phyloP scores from a whole-genome alignment of 805 yeast genomes.

The Metschnikowia aberdeeniae region DNA sequence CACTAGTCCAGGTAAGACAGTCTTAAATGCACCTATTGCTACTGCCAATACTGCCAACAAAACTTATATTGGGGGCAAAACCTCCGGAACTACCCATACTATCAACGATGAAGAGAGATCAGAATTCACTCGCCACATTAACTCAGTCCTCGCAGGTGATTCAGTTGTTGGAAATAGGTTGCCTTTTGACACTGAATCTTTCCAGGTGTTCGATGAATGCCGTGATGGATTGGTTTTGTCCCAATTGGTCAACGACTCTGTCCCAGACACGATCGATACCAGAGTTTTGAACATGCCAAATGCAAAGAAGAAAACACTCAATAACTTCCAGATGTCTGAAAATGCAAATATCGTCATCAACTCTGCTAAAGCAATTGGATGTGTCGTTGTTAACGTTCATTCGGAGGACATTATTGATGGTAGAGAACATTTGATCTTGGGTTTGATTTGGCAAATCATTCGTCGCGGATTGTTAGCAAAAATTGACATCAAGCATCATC shows the following conservation, averaged over 20 bases:
- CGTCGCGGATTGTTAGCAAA: conserved; percentile 92
- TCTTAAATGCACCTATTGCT: conserved; percentile 35
- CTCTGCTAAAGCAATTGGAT: conserved; percentile 98
- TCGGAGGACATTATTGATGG: conserved; percentile 95
- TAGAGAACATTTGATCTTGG: conserved; percentile 85
- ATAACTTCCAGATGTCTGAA: conserved; percentile 93
- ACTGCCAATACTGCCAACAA: conserved; percentile 51
- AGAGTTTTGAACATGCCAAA: conserved; percentile 91
- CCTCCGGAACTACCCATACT: conserved; percentile 93
- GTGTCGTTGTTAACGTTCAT: conserved; percentile 96
- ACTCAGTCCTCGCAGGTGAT: conserved; percentile 87
- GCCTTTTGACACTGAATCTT: conserved; percentile 90
- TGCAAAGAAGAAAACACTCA: conserved; percentile 65
- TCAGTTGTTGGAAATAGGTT: conserved; percentile 75
- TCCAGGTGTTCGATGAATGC: conserved; percentile 95
- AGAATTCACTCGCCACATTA: conserved; percentile 94
- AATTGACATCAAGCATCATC: conserved; percentile 93
- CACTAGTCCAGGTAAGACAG: conserved; percentile 19
- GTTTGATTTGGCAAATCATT: conserved; percentile 95
- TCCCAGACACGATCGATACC: conserved; percentile 96
- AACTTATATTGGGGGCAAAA: conserved; percentile 78
- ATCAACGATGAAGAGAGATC: conserved; percentile 95
- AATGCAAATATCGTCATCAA: conserved; percentile 97
- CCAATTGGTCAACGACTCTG: conserved; percentile 93
- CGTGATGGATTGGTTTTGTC: conserved; percentile 92